Evolutionary conservation across 2,329 filamentous ascomycete genomes (phyloP), one percentile per base, ranked within the genome.

Genomic region (Ciborinia camelliae): DNA sequence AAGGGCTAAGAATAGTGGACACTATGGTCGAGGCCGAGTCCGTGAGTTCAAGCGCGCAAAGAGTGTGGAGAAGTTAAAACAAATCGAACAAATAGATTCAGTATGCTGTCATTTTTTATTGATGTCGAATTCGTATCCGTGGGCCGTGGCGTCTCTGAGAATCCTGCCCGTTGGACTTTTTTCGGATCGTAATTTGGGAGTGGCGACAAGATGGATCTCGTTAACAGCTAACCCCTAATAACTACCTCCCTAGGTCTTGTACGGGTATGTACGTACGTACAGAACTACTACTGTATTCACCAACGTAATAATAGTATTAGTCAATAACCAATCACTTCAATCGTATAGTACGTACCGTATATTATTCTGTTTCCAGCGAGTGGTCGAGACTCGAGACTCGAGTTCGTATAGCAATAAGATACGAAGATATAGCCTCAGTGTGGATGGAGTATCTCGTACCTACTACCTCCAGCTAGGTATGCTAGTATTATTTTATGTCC

Each of bases 1-100:
- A 63, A 65, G 60, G 61, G 45, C 39, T 62, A 66, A 59, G 41
- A 59, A 68, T 66, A 60, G 67, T 66, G 65, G 64, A 45, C 64
- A 60, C 64, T 69, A 52, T 68, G 62, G 43, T 63, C 53, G 62
- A 63, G 62, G 62, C 62, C 53, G 23, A 50, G 51, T 63, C 52
- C 32, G 61, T 63, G 43, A 58, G 43, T 63, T 53, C 48, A 54
- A 39, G 59, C 37, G 37, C 48, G 47, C 26, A 9, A 48, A 57
- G 61, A 45, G 30, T 57, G 61, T 63, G 61, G 61, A 57, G 61
- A 63, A 57, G 28, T 54, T 66, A 58, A 65, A 59, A 59, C 37
- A 50, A 59, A 47, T 30, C 48, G 14, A 48, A 43, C 41, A 47
- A 58, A 66, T 51, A 30, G 54, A 53, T 39, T n/a, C n/a, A n/a